Evolutionary conservation across 2,329 filamentous ascomycete genomes (phyloP).

Genomic region (Teratosphaeria pseudoeucalypti): DNA sequence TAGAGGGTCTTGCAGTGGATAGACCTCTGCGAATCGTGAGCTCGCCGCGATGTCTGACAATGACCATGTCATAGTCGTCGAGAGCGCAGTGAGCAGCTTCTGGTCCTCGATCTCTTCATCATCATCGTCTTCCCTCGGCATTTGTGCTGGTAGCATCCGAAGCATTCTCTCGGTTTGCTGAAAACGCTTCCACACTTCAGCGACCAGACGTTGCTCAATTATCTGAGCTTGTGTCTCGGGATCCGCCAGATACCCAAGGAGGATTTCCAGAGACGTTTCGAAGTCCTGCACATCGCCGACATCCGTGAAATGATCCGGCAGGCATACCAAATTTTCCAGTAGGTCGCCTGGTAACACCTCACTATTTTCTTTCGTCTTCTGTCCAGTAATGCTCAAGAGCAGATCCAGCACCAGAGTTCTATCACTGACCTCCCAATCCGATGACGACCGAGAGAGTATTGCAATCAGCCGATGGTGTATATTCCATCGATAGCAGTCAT

Average conservation of each 20-base stretch:
- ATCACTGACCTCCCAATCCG: background rate
- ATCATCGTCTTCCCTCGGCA: background rate
- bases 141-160: background rate
- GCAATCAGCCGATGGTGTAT: constrained; percentile 11
- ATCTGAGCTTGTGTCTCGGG: constrained; percentile 13
- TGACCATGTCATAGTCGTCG: constrained; percentile 20
- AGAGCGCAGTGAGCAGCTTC: constrained; percentile 14
- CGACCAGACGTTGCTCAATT: constrained; percentile 5
- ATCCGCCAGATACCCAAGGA: constrained; percentile 17
- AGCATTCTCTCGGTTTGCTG: constrained; percentile 4
- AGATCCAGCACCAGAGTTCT: constrained; percentile 12
- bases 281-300: constrained; percentile 10
- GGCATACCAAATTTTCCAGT: constrained; percentile 5
- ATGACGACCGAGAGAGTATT: constrained; percentile 3
- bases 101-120: constrained; percentile 4
- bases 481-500: constrained; percentile 11
- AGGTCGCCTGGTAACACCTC: constrained; percentile 6
- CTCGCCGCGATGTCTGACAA: constrained; percentile 21
- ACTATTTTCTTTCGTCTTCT: constrained; percentile 9
- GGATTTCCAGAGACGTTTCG: constrained; percentile 14
- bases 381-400: constrained; percentile 18
- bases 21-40: constrained; percentile 9
- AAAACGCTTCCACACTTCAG: constrained; percentile 14
- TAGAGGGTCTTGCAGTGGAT: constrained; percentile 3
- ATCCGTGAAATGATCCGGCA: constrained; percentile 5